phyloP scores from a whole-genome alignment of 75 land plant genomes.

The Ceratopteris richardii region DNA sequence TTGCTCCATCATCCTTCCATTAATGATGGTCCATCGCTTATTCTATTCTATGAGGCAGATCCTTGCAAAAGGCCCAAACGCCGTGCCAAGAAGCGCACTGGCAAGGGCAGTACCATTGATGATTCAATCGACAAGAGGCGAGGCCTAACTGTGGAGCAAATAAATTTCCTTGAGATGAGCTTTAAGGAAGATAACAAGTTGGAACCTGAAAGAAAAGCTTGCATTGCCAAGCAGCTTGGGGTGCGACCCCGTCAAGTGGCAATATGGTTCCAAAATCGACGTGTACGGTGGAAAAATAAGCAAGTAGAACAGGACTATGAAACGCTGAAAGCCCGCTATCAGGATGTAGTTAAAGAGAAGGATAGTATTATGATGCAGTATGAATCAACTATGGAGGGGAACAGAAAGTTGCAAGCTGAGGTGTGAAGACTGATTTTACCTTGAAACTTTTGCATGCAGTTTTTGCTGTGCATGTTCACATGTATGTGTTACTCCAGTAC shows the following conservation, averaged over 20 bases:
- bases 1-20: too few species aligned
- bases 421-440: too few species aligned
- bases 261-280: slow-evolving; percentile 29
- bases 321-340: slow-evolving; percentile 11
- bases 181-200: slow-evolving; percentile 18
- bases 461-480: too few species aligned
- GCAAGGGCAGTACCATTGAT: not conserved
- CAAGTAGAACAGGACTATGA: slow-evolving; percentile 25
- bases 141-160: slow-evolving; percentile 18
- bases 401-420: slow-evolving; percentile 3
- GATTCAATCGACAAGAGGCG: slow-evolving; percentile 15
- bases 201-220: slow-evolving; percentile 21
- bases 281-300: slow-evolving; percentile 22
- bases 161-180: slow-evolving; percentile 23
- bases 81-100: not conserved
- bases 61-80: slow-evolving; percentile 1
- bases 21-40: too few species aligned
- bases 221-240: slow-evolving; percentile 19
- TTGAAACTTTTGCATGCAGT: too few species aligned
- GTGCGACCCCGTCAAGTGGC: slow-evolving; percentile 24
- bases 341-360: slow-evolving; percentile 13
- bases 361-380: slow-evolving; percentile 13
- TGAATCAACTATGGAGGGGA: not conserved
- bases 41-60: too few species aligned
- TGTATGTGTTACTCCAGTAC: too few species aligned